These are phyloP conservation scores for Mycogone perniciosa DNA, from an alignment of 2,329 filamentous ascomycete species.

Conservation along the genomic window DNA sequence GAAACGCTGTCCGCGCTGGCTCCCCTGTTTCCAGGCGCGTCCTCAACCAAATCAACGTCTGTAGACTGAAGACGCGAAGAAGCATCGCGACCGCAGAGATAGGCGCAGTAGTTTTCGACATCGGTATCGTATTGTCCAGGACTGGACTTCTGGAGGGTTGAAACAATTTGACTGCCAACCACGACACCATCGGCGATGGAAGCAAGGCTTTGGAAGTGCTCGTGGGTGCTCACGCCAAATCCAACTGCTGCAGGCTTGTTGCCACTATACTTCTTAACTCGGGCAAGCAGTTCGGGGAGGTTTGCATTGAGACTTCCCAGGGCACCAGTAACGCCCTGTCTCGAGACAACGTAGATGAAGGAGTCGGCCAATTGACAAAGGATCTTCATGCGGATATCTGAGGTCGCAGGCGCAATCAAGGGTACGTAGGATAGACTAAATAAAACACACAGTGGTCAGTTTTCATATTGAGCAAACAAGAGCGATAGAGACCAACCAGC, in stretches of 20 bases:
- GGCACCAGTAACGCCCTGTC: slow-evolving; percentile 94
- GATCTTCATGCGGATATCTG: slow-evolving; percentile 86
- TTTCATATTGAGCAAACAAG: slow-evolving; percentile 12
- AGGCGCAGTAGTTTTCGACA: slow-evolving; percentile 81
- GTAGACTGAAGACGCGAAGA: slow-evolving; percentile 37
- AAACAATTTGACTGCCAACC: slow-evolving; percentile 93
- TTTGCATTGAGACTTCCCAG: slow-evolving; percentile 74
- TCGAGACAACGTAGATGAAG: slow-evolving; percentile 97
- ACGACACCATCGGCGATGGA: slow-evolving; percentile 88
- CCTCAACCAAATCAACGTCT: slow-evolving; percentile 66
- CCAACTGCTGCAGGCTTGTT: slow-evolving; percentile 87
- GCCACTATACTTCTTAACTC: slow-evolving; percentile 88
- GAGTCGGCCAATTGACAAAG: slow-evolving; percentile 96
- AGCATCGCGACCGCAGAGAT: slow-evolving; percentile 47
- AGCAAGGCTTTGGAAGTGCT: slow-evolving; percentile 84
- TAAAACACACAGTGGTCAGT: neutral
- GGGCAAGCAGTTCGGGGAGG: slow-evolving; percentile 72
- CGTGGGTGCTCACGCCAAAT: slow-evolving; percentile 91
- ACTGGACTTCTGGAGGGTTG: slow-evolving; percentile 49
- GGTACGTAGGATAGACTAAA: slow-evolving; percentile 83
- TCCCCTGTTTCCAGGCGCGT: slow-evolving; percentile 49
- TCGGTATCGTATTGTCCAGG: slow-evolving; percentile 46
- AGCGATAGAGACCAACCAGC: slow-evolving; percentile 47
- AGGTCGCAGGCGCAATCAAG: slow-evolving; percentile 91
- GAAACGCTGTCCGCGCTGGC: slow-evolving; percentile 38